These are phyloP conservation scores for Jamesozyma hellenica DNA, from an alignment of 805 yeast genomes.

Conservation along the genomic window DNA sequence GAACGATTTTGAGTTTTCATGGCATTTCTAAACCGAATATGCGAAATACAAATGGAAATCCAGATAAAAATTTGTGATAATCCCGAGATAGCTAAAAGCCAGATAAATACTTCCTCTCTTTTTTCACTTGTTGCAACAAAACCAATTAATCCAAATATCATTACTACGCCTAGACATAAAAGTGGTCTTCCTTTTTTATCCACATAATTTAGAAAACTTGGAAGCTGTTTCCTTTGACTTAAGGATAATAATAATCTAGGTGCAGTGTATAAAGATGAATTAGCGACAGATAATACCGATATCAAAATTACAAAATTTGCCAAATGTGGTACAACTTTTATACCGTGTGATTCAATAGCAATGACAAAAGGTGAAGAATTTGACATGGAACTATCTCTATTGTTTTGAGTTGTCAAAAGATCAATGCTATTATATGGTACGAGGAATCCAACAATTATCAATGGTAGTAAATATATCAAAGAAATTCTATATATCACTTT, in stretches of 20 bases:
- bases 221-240: constrained; percentile 43
- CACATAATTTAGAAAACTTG: constrained; percentile 37
- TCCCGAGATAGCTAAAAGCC: constrained; percentile 73
- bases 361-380: constrained; percentile 60
- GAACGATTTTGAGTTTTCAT: constrained; percentile 41
- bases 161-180: constrained; percentile 35
- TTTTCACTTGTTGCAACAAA: constrained; percentile 53
- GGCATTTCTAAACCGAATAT: constrained; percentile 57
- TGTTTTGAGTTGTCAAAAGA: constrained; percentile 42
- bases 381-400: constrained; percentile 11
- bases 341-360: constrained; percentile 49
- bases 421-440: constrained; percentile 54
- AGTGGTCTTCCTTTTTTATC: constrained; percentile 48
- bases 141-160: constrained; percentile 44
- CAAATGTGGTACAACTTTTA: constrained; percentile 56
- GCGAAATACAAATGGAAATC: constrained; percentile 64
- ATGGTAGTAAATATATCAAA: constrained; percentile 46
- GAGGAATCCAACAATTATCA: constrained; percentile 49
- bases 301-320: constrained; percentile 63
- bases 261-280: constrained; percentile 59
- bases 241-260: constrained; percentile 47
- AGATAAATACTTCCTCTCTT: constrained; percentile 51
- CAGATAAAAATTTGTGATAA: constrained; percentile 70
- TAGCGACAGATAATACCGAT: constrained; percentile 67
- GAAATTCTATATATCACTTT: constrained; percentile 50